Evolutionary conservation across 495 filamentous ascomycete genomes (phyloP).

Genomic region (Neurospora terricola): DNA sequence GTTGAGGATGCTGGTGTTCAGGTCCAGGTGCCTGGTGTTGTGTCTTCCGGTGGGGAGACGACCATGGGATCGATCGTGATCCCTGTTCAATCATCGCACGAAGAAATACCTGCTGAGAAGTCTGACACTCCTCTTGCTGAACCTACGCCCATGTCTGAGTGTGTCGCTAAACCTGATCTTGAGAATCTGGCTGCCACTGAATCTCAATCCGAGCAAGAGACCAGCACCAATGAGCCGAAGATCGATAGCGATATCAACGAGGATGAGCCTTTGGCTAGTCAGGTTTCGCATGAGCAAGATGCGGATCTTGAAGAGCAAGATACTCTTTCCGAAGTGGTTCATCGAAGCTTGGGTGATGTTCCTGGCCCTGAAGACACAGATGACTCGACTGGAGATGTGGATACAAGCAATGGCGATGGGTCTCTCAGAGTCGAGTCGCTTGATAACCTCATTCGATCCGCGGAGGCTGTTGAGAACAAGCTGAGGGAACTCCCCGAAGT

Average conservation of each 20-base stretch:
- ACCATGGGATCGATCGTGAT: neutral
- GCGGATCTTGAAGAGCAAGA: neutral
- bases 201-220: neutral
- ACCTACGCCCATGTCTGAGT: neutral
- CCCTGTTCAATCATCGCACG: neutral
- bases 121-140: neutral
- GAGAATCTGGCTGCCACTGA: neutral
- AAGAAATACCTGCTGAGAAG: neutral
- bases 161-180: neutral
- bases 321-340: neutral
- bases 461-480: neutral
- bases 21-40: neutral
- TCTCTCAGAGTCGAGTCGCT: neutral
- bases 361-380: neutral
- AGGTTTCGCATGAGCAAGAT: neutral
- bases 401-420: neutral
- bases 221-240: neutral
- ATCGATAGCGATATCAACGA: neutral
- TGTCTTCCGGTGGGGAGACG: neutral
- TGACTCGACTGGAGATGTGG: neutral
- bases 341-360: neutral
- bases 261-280: neutral
- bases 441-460: neutral
- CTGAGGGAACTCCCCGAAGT: neutral
- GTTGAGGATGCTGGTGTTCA: neutral